Evolutionary conservation across 495 filamentous ascomycete genomes (phyloP).

Genomic region (Saxophila tyrrhenica): DNA sequence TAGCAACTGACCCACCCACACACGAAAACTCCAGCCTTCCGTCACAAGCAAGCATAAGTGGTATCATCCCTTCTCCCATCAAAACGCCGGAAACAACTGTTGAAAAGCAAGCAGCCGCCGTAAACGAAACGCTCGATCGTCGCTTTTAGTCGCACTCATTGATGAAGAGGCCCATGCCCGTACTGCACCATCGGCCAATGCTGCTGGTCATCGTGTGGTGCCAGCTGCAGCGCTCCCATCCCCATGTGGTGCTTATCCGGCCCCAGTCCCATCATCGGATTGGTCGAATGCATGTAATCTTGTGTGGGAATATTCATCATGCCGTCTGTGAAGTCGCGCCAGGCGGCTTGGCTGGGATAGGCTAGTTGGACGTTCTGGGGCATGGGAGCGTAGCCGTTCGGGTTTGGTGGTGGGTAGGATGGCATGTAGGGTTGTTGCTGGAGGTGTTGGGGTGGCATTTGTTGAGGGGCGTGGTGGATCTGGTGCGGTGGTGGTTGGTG

Average conservation of each 20-base stretch:
- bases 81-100: neutral
- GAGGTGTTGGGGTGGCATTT: neutral
- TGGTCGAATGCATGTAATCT: constrained; percentile 21
- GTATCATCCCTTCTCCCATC: neutral
- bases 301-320: constrained; percentile 15
- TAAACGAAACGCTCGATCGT: neutral
- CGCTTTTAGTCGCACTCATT: too few relatives aligned
- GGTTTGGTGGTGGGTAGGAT: neutral
- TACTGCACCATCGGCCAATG: neutral
- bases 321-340: constrained; percentile 15
- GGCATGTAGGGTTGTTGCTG: neutral
- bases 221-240: neutral
- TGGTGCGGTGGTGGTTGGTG: neutral
- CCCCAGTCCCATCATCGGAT: constrained; percentile 20
- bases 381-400: neutral
- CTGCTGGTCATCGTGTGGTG: neutral
- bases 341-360: constrained; percentile 6
- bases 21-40: too few relatives aligned
- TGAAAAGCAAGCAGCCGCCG: neutral
- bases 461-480: neutral
- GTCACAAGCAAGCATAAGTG: neutral
- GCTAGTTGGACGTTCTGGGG: neutral
- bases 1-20: too few relatives aligned
- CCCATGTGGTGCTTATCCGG: neutral
- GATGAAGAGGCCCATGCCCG: neutral